Percentiles rank a stretch among this genome's conserved stretches.
Evolutionary conservation across 2,329 filamentous ascomycete genomes (phyloP).

Genomic region (Colletotrichum simmondsii): DNA sequence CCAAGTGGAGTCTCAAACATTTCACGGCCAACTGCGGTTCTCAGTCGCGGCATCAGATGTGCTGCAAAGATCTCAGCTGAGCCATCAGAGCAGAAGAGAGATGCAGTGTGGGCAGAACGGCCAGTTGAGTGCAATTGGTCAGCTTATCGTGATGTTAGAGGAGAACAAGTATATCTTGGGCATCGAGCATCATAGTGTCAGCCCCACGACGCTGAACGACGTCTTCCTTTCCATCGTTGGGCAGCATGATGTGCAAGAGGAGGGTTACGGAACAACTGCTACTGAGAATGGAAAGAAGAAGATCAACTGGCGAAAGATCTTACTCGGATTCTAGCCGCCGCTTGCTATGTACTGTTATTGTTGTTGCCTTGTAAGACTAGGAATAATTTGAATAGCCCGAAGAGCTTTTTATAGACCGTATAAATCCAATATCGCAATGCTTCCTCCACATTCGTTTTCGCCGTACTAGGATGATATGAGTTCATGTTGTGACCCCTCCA

Average conservation of each 20-base stretch:
- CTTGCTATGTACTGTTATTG: not conserved
- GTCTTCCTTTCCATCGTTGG: conserved; percentile 90
- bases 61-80: not conserved
- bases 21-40: conserved; percentile 42
- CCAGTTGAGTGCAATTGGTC: conserved; percentile 66
- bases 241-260: conserved; percentile 81
- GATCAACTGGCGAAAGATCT: conserved; percentile 18
- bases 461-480: too few relatives aligned
- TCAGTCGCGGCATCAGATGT: conserved; percentile 37
- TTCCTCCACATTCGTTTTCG: too few relatives aligned
- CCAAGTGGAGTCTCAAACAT: conserved; percentile 70
- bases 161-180: conserved; percentile 74
- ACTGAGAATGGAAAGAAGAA: conserved; percentile 6
- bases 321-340: conserved; percentile 1
- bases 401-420: too few relatives aligned
- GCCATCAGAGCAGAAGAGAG: not conserved
- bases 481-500: too few relatives aligned
- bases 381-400: too few relatives aligned
- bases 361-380: too few relatives aligned
- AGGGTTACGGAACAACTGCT: conserved; percentile 57
- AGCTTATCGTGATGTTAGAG: conserved; percentile 79
- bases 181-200: conserved; percentile 87
- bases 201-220: conserved; percentile 89
- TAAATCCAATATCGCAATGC: too few relatives aligned
- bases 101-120: not conserved